These are phyloP conservation scores for Claviceps maximensis DNA, from an alignment of 2,329 filamentous ascomycete genomes.

Conservation along the genomic window DNA sequence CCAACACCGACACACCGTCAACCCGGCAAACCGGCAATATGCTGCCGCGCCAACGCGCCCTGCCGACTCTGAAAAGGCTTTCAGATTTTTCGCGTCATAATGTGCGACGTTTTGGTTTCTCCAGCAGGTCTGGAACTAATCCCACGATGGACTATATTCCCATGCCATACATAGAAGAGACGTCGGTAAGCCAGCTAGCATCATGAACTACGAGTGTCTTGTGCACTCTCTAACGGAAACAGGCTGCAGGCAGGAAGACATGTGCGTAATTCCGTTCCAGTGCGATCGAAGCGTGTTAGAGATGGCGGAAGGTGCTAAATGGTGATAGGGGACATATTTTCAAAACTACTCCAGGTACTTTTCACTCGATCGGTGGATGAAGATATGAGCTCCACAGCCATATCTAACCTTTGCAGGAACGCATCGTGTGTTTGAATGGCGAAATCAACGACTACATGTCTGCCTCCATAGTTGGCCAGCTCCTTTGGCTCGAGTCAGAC, in stretches of 20 bases:
- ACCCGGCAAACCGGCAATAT: constrained; percentile 10
- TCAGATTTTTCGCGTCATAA: constrained; percentile 19
- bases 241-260: constrained; percentile 67
- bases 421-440: constrained; percentile 88
- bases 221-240: constrained; percentile 16
- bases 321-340: constrained; percentile 65
- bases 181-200: constrained; percentile 19
- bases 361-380: neutral
- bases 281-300: neutral
- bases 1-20: neutral
- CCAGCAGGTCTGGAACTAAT: constrained; percentile 16
- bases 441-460: constrained; percentile 81
- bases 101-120: constrained; percentile 31
- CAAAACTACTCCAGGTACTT: constrained; percentile 57
- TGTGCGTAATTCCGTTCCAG: constrained; percentile 40
- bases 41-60: constrained; percentile 18
- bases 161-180: constrained; percentile 43
- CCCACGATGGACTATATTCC: constrained; percentile 32
- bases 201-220: neutral
- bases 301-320: constrained; percentile 8
- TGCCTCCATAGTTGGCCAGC: constrained; percentile 87
- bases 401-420: constrained; percentile 44
- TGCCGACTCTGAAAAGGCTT: constrained; percentile 17
- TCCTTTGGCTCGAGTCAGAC: constrained; percentile 96
- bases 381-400: neutral